Evolutionary conservation across 352 stramenopile genomes (phyloP).

Genomic region (Pythium vanterpoolii): DNA sequence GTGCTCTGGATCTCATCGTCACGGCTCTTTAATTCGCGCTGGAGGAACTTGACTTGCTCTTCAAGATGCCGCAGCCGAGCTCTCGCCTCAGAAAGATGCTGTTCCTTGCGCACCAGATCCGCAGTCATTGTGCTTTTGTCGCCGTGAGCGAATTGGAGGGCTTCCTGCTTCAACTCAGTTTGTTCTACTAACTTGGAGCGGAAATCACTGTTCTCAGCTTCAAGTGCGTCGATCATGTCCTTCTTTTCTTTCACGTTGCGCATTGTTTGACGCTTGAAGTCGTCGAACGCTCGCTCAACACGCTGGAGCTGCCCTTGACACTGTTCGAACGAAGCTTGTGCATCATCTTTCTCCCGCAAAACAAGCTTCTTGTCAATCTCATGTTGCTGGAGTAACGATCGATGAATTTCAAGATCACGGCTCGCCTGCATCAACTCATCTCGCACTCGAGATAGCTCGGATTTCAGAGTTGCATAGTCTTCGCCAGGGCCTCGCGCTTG

Average conservation of each 20-base stretch:
- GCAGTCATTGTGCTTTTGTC: slow-evolving; percentile 22
- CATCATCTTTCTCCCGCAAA: slow-evolving; percentile 7
- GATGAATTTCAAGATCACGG: slow-evolving; percentile 15
- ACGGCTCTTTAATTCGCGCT: slow-evolving; percentile 17
- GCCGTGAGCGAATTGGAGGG: slow-evolving; percentile 21
- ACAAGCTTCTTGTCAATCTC: slow-evolving; percentile 2
- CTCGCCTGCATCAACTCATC: slow-evolving; percentile 12
- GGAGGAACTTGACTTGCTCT: slow-evolving; percentile 20
- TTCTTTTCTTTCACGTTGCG: slow-evolving; percentile 38
- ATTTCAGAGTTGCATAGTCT: slow-evolving; percentile 5
- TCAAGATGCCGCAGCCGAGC: slow-evolving; percentile 20
- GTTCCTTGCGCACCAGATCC: slow-evolving; percentile 21
- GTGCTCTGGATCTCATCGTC: slow-evolving; percentile 5
- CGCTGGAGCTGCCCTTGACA: slow-evolving; percentile 20
- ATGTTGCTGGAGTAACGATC: slow-evolving; percentile 4
- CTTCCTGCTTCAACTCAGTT: slow-evolving; percentile 19
- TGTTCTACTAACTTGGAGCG: slow-evolving; percentile 16
- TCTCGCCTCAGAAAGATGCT: slow-evolving; percentile 18
- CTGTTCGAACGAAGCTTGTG: slow-evolving; percentile 18
- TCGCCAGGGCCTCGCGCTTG: slow-evolving; percentile 11
- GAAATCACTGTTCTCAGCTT: slow-evolving; percentile 33
- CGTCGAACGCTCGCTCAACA: slow-evolving; percentile 24
- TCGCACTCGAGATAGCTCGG: slow-evolving; percentile 6
- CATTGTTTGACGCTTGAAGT: slow-evolving; percentile 53
- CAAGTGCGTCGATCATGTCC: slow-evolving; percentile 32